Evolutionary conservation across 2,329 filamentous ascomycete species (phyloP).

Genomic region (Teratosphaeria epicoccoides): DNA sequence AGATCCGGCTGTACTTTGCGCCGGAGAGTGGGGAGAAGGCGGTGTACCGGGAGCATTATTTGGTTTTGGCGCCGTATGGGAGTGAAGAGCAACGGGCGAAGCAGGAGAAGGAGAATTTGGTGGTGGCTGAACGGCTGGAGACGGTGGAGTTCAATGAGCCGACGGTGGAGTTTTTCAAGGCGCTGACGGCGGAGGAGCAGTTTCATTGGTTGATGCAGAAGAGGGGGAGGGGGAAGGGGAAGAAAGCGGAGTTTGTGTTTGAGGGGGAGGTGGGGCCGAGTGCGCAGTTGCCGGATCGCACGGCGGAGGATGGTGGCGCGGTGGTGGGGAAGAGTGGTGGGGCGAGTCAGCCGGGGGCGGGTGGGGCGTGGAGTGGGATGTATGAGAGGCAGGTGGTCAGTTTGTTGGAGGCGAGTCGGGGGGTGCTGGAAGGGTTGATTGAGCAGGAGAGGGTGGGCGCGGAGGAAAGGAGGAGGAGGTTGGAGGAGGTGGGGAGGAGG

Average conservation of each 20-base stretch:
- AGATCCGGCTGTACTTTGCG: slow-evolving; percentile 87
- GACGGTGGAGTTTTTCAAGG: slow-evolving; percentile 80
- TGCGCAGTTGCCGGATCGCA: slow-evolving; percentile 62
- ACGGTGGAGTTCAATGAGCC: slow-evolving; percentile 97
- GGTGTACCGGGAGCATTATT: slow-evolving; percentile 85
- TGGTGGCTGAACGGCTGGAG: slow-evolving; percentile 76
- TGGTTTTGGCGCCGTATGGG: slow-evolving; percentile 85
- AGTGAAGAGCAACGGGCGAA: slow-evolving; percentile 59
- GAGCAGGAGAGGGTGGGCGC: slow-evolving; percentile 20
- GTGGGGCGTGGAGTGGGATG: slow-evolving; percentile 40
- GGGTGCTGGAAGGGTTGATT: slow-evolving; percentile 42
- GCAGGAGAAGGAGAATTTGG: slow-evolving; percentile 52
- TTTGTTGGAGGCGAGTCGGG: slow-evolving; percentile 47
- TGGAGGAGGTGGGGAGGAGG: slow-evolving; percentile 17
- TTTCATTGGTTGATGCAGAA: slow-evolving; percentile 43
- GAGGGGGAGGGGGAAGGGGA: slow-evolving; percentile 46
- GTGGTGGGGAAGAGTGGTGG: slow-evolving; percentile 30
- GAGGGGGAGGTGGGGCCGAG: slow-evolving; percentile 50
- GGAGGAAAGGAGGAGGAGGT: slow-evolving; percentile 20
- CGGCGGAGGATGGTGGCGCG: slow-evolving; percentile 58
- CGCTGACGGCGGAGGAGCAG: slow-evolving; percentile 64
- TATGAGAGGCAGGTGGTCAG: slow-evolving; percentile 23
- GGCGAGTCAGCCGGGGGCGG: slow-evolving; percentile 34
- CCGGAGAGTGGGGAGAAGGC: slow-evolving; percentile 84
- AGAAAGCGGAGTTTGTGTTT: slow-evolving; percentile 40